Percentiles rank a stretch among this genome's conserved stretches.
These are phyloP conservation scores for Metarhizium rileyi DNA, from an alignment of 2,329 filamentous ascomycete species.

Conservation along the genomic window DNA sequence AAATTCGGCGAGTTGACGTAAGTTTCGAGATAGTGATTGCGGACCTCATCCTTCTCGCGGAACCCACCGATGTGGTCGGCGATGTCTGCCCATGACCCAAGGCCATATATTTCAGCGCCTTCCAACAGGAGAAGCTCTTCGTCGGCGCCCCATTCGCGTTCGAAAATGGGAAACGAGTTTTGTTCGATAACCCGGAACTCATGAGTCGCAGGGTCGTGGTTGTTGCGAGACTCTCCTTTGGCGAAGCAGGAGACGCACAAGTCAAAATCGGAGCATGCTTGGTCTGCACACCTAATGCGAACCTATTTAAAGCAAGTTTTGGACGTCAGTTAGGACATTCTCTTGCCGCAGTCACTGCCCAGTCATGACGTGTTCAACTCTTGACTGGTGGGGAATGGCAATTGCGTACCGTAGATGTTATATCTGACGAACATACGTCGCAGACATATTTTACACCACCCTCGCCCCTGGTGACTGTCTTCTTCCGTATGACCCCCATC, in stretches of 20 bases:
- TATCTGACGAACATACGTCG: conserved; percentile 92
- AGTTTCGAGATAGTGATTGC: conserved; percentile 83
- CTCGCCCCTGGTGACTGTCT: conserved; percentile 76
- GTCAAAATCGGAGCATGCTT: conserved; percentile 84
- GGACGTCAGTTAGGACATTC: conserved; percentile 8
- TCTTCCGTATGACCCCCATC: conserved; percentile 96
- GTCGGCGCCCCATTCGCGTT: conserved; percentile 91
- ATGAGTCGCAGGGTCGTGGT: conserved; percentile 80
- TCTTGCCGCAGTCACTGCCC: neutral
- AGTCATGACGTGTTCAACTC: neutral
- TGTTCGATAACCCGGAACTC: conserved; percentile 93
- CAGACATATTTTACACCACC: conserved; percentile 93
- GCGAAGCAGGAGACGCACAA: conserved; percentile 94
- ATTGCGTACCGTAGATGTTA: conserved; percentile 79
- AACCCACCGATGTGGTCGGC: conserved; percentile 97
- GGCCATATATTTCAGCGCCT: conserved; percentile 88
- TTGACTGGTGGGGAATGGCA: neutral
- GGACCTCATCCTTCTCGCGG: conserved; percentile 87
- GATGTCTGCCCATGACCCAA: conserved; percentile 96
- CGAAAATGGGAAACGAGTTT: conserved; percentile 95
- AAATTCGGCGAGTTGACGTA: conserved; percentile 80
- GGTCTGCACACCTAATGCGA: conserved; percentile 82
- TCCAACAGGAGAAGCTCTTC: conserved; percentile 91
- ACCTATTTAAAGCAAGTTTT: conserved; percentile 45
- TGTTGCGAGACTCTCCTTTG: conserved; percentile 67